Base-by-base conservation (phyloP, 2,329 filamentous ascomycete species). In the Colletotrichum liriopes region DNA sequence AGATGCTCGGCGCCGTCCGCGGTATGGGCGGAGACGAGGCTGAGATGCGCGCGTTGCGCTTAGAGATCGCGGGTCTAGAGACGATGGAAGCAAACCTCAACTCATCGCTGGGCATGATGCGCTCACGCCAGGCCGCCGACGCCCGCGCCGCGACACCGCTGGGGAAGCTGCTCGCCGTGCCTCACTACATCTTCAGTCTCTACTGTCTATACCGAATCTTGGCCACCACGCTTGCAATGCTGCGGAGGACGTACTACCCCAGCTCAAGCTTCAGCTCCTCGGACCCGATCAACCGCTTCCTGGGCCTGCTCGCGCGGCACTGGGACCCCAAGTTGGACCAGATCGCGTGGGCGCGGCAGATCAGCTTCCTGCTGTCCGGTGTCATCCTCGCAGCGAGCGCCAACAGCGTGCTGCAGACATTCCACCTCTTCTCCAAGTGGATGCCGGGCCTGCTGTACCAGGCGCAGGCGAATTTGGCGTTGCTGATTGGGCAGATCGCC, bases 171-270 rank as follows among this genome's bases (percentile, higher is more conserved):
- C 80, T 94, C 47, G 85, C 92, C 35, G 79, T 89, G 18, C 91
- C 84, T 1, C 89, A 91, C 54, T 93, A 93, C 74, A 82, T 86
- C 29, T 97, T 97, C 80, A 92, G 93, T 65, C 75, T 93, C 60
- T 97, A 97, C 86, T 97, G 94, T 84, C 84, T 96, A 43, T 97
- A 96, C 82, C 93, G 94, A 65, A 93, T 97, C 74, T 80, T 89
- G 23, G 93, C 94, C 1, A 96, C 93, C 0, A 86, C 87, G 0
- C 78, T 95, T 6, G 92, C 93, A 1, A 92, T 90, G 1, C 75
- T 93, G 5, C 91, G 91, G 5, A 91, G 93, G 47, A 75, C 84
- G 65, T 86, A 86, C 71, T 83, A 84, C 67, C 82, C 84, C 0
- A 77, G 80, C 5, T 70, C 77, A 16, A 80, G 83, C 43, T 92